phyloP scores from a whole-genome alignment of 495 filamentous ascomycete genomes.

The Lasiosphaeria hispida region DNA sequence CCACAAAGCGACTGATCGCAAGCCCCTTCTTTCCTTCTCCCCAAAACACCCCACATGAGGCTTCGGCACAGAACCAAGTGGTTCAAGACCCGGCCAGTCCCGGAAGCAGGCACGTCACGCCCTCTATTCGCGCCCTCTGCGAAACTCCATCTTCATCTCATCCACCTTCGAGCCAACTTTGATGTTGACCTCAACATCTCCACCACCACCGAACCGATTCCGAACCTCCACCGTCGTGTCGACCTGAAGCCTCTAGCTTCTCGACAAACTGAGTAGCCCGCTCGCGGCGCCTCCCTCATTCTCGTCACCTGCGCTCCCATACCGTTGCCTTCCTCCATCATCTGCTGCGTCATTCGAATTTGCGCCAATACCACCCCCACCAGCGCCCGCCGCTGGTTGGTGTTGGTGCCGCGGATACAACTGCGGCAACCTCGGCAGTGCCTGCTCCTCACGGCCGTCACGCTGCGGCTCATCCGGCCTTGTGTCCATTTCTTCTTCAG shows the following conservation, averaged over 20 bases:
- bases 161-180: too few species aligned
- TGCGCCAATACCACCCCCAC: background rate
- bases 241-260: constrained; percentile 17
- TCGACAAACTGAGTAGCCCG: constrained; percentile 34
- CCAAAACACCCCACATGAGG: too few species aligned
- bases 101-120: too few species aligned
- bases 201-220: background rate
- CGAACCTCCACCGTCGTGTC: background rate
- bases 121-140: too few species aligned
- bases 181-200: background rate
- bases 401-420: background rate
- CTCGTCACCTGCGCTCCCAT: constrained; percentile 7
- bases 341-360: background rate
- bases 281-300: constrained; percentile 29
- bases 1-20: too few species aligned
- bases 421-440: constrained; percentile 2
- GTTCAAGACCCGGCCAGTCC: too few species aligned
- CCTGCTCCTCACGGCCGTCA: background rate
- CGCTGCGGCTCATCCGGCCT: background rate
- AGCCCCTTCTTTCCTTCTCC: too few species aligned
- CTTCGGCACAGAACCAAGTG: too few species aligned
- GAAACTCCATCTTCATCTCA: too few species aligned
- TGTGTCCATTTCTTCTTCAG: background rate
- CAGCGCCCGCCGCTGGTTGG: background rate
- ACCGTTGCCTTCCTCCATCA: background rate